Evolutionary conservation across 108 stramenopile genomes (phyloP).

Genomic region (Cylindrotheca closterium): DNA sequence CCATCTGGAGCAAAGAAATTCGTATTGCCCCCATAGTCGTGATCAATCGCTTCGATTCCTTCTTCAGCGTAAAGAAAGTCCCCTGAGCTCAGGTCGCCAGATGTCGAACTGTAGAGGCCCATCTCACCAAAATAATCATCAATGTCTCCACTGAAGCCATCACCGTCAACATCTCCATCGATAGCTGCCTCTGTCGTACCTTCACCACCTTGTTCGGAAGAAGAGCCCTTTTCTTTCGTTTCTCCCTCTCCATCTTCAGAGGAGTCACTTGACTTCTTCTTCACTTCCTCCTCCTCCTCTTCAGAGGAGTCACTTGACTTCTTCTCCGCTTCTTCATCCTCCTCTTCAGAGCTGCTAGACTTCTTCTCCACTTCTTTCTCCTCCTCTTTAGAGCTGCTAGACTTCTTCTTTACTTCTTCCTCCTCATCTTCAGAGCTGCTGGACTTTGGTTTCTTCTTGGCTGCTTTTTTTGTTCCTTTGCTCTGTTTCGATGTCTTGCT

Average conservation of each 20-base stretch:
- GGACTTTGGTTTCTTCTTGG: background rate
- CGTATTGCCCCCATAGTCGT: background rate
- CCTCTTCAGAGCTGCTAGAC: background rate
- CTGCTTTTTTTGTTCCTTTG: background rate
- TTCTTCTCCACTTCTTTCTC: background rate
- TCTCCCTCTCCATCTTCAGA: constrained; percentile 2
- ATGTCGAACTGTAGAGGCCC: background rate
- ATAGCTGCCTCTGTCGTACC: background rate
- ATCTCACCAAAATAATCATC: constrained; percentile 2
- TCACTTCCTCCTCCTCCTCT: background rate
- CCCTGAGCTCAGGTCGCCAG: background rate
- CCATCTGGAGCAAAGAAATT: constrained; percentile 1
- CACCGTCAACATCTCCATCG: constrained; percentile 3
- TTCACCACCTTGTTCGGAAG: constrained; percentile 2
- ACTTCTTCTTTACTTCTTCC: background rate
- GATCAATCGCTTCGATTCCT: background rate
- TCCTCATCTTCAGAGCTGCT: background rate
- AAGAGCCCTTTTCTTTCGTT: background rate
- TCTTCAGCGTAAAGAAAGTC: constrained; percentile 3
- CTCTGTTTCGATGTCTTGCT: too few relatives aligned
- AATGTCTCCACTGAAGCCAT: background rate
- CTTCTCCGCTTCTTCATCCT: background rate
- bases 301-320: background rate
- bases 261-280: background rate
- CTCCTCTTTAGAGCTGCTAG: background rate